Conservation (phyloP, 31 red algal genomes). For the Porphyra umbilicalis region DNA sequence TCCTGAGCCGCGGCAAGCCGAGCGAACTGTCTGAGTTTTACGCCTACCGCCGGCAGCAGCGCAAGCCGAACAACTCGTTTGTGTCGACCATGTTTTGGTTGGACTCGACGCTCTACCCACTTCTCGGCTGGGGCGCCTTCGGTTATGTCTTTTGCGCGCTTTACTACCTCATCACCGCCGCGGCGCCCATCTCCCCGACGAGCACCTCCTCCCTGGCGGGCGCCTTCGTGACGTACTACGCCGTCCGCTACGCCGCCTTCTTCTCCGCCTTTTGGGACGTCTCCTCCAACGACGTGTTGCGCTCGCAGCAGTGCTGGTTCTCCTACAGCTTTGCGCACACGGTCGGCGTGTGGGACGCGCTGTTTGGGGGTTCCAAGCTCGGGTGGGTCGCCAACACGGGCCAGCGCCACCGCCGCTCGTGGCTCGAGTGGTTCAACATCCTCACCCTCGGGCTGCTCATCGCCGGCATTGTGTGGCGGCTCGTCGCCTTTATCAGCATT, state of each 20-base stretch:
- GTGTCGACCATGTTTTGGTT: conserved; percentile 65
- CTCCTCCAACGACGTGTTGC: conserved; percentile 33
- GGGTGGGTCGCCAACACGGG: conserved; percentile 78
- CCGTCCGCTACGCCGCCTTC: conserved; percentile 61
- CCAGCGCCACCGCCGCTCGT: conserved; percentile 40
- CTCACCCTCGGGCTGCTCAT: conserved; percentile 12
- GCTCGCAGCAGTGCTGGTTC: conserved; percentile 71
- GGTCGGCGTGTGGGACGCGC: conserved; percentile 51
- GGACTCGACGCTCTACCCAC: conserved; percentile 64
- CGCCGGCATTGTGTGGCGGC: conserved; percentile 28
- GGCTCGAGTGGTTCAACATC: conserved; percentile 84
- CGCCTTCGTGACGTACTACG: conserved; percentile 61
- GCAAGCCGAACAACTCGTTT: conserved; percentile 62
- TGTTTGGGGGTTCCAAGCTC: conserved; percentile 35
- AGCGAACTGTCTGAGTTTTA: conserved; percentile 72
- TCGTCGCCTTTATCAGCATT: conserved; percentile 30
- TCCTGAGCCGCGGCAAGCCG: conserved; percentile 15
- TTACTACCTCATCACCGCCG: conserved; percentile 27
- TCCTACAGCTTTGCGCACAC: conserved; percentile 70
- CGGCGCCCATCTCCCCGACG: conserved; percentile 50
- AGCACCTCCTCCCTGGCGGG: conserved; percentile 23
- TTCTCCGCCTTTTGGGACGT: conserved; percentile 58
- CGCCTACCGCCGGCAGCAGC: conserved; percentile 42
- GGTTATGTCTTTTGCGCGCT: conserved; percentile 46
- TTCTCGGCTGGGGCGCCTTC: conserved; percentile 54